Conservation (phyloP, 257 asterid species). For the Parsonsia alboflavescens region DNA sequence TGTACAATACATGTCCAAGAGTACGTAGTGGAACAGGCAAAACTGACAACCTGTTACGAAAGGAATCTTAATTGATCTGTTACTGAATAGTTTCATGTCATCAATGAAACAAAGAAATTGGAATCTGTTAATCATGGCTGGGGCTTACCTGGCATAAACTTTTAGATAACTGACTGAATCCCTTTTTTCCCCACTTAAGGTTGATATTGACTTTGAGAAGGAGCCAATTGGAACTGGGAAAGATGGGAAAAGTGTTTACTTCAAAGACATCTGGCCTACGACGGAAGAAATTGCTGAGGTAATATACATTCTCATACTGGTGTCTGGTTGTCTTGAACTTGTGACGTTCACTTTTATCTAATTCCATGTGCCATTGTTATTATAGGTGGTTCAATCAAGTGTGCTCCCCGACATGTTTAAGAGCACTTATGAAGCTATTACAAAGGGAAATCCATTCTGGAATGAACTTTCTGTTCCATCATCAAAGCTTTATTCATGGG, state of each 20-base stretch:
- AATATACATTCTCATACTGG: background rate
- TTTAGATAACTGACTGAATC: background rate
- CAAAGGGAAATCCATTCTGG: slow-evolving; percentile 79
- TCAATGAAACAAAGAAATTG: too few species aligned
- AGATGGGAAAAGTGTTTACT: slow-evolving; percentile 69
- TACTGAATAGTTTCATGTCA: too few species aligned
- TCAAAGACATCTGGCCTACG: slow-evolving; percentile 85
- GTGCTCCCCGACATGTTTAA: slow-evolving; percentile 94
- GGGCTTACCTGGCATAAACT: background rate
- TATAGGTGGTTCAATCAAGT: slow-evolving; percentile 83
- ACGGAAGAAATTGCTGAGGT: slow-evolving; percentile 89
- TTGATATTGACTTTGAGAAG: slow-evolving; percentile 82
- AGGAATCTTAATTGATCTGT: too few species aligned
- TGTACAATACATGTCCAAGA: background rate
- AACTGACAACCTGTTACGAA: too few species aligned
- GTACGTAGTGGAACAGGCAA: too few species aligned
- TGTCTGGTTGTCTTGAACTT: slow-evolving; percentile 3
- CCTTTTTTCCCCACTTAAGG: slow-evolving; percentile 30
- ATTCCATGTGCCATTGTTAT: slow-evolving; percentile 10
- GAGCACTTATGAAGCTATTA: slow-evolving; percentile 86
- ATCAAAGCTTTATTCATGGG: slow-evolving; percentile 80
- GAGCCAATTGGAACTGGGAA: slow-evolving; percentile 90
- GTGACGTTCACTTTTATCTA: background rate
- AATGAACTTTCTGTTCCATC: slow-evolving; percentile 69
- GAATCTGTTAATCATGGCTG: background rate